Evolutionary conservation across 768 basidiomycete genomes (phyloP).

Genomic region (Xanthoconium stramineum): DNA sequence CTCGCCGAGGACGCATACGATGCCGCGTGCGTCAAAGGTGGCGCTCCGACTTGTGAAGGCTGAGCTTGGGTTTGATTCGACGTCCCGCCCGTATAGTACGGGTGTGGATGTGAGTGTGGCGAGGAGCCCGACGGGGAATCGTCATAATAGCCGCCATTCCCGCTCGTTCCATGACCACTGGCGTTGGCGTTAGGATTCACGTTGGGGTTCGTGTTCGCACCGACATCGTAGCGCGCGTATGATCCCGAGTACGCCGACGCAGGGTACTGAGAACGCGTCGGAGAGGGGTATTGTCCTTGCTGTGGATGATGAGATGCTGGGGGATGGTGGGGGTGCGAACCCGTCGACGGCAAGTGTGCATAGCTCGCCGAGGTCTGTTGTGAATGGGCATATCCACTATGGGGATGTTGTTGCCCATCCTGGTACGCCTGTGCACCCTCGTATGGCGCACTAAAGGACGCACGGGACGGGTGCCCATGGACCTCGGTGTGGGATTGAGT

Average conservation of each 20-base stretch:
- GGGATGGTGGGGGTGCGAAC: constrained; percentile 21
- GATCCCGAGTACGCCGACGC: constrained; percentile 24
- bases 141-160: constrained; percentile 26
- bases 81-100: constrained; percentile 20
- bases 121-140: constrained; percentile 20
- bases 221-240: constrained; percentile 28
- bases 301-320: constrained; percentile 20
- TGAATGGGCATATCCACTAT: constrained; percentile 18
- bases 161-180: constrained; percentile 9
- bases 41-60: constrained; percentile 16
- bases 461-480: constrained; percentile 18
- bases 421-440: constrained; percentile 29
- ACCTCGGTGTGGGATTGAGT: constrained; percentile 17
- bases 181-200: constrained; percentile 8
- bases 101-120: constrained; percentile 18
- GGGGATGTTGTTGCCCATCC: constrained; percentile 25
- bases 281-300: constrained; percentile 25
- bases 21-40: constrained; percentile 18
- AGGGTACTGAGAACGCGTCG: constrained; percentile 26
- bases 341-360: constrained; percentile 18
- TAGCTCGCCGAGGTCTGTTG: constrained; percentile 20
- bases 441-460: constrained; percentile 20
- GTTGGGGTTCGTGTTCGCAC: constrained; percentile 22
- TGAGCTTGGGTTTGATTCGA: constrained; percentile 17
- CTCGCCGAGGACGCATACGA: constrained; percentile 25